phyloP scores from a whole-genome alignment of 73 alveolate genomes.

The Stentor roeselii region DNA sequence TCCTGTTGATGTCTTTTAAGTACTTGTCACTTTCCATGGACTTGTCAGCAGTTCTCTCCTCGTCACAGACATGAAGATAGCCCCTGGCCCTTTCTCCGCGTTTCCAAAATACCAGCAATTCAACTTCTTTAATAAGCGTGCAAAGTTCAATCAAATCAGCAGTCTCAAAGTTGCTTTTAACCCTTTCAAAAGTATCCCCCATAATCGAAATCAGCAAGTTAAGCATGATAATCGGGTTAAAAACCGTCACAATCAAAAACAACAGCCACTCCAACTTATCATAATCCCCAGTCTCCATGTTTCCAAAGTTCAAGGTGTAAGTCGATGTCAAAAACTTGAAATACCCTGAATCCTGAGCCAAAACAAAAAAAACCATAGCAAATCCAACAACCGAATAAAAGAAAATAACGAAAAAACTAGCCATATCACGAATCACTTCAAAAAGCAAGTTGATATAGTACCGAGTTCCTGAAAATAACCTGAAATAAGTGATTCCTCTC shows the following conservation, averaged over 20 bases:
- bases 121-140: not conserved
- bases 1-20: too few species aligned
- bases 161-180: not conserved
- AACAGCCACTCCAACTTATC: not conserved
- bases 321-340: not conserved
- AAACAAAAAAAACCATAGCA: not conserved
- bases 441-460: not conserved
- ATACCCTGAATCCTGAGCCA: not conserved
- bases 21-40: too few species aligned
- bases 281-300: not conserved
- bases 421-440: not conserved
- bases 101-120: not conserved
- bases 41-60: not conserved
- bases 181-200: not conserved
- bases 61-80: not conserved
- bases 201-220: not conserved
- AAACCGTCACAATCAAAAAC: not conserved
- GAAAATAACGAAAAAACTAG: not conserved
- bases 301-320: not conserved
- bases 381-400: not conserved
- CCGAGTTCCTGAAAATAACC: not conserved
- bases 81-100: not conserved
- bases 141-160: not conserved
- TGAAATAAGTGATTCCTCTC: not conserved
- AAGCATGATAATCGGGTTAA: not conserved